Conservation (phyloP, 352 stramenopile genomes). For the Pilasporangium apinafurcum region DNA sequence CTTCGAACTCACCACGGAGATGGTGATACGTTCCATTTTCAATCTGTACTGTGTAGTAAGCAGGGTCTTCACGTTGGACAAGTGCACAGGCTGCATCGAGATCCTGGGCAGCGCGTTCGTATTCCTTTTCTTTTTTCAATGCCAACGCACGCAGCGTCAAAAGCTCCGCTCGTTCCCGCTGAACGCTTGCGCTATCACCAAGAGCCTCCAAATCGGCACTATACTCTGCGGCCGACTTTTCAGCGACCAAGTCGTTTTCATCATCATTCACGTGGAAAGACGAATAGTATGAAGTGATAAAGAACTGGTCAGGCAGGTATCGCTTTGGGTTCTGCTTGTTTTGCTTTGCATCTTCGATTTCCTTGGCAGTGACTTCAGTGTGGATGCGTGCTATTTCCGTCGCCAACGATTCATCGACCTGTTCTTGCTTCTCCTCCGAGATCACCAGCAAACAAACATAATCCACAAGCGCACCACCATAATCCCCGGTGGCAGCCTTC, state of each 20-base stretch:
- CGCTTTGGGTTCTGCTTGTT: constrained; percentile 54
- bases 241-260: constrained; percentile 53
- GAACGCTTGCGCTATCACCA: constrained; percentile 14
- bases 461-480: constrained; percentile 66
- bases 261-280: constrained; percentile 78
- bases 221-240: constrained; percentile 56
- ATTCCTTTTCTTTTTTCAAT: constrained; percentile 59
- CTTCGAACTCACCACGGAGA: constrained; percentile 66
- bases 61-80: constrained; percentile 34
- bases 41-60: constrained; percentile 71
- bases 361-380: constrained; percentile 57
- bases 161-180: constrained; percentile 35
- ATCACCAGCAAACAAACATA: constrained; percentile 77
- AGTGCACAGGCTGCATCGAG: constrained; percentile 46
- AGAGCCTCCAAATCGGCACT: constrained; percentile 40
- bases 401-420: constrained; percentile 62
- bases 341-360: constrained; percentile 52
- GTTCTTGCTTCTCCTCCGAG: constrained; percentile 69
- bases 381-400: constrained; percentile 75
- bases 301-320: constrained; percentile 73
- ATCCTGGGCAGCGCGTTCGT: constrained; percentile 55
- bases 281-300: constrained; percentile 84
- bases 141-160: constrained; percentile 58
- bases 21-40: constrained; percentile 77
- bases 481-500: constrained; percentile 32